Evolutionary conservation across 2,329 filamentous ascomycete species (phyloP), one percentile per base, ranked within the genome.

Genomic region (Colletotrichum camelliae): DNA sequence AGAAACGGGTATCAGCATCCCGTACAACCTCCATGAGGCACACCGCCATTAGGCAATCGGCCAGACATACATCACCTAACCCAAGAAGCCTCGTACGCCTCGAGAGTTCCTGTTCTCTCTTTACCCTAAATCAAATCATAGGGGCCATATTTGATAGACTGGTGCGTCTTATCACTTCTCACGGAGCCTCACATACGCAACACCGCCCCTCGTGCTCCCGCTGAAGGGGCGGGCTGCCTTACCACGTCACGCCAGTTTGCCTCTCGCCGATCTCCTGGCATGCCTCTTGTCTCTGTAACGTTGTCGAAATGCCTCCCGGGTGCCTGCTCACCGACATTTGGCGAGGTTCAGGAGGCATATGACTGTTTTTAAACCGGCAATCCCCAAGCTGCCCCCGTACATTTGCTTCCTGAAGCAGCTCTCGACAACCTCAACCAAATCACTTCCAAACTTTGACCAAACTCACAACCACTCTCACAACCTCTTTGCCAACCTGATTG

Each of bases 271-370:
- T 60, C 57, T 27, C 57, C 27, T n/a, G 18, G 27, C 5, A 29
- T 67, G 18, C 18, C 13, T 57, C 12, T 24, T 27, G 24, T 43
- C 16, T 39, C 61, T 37, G n/a, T 16, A 24, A 35, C 27, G n/a
- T 29, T n/a, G 18, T n/a, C 5, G 15, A 10, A 27, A 29, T 39
- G 55, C 31, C 55, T 57, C 39, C 18, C 58, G 70, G 73, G 24
- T 69, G 39, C 9, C 64, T 73, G 35, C 73, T 73, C 70, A 73
- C 70, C 73, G 73, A 75, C 73, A 43, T 68, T 68, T 39, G 10
- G 8, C 57, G 18, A 24, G 13, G 4, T 16, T 62, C 10, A 58
- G n/a, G 5, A 18, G 18, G 16, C 18, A n/a, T 16, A 15, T 64
- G 35, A 8, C 21, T 8, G 18, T 58, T 13, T 48, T 60, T 67